A percentile compares a stretch with the other conserved stretches of the same genome.
Evolutionary conservation across 2,329 filamentous ascomycete species (phyloP).

Genomic region (Stachybotrys echinatus): DNA sequence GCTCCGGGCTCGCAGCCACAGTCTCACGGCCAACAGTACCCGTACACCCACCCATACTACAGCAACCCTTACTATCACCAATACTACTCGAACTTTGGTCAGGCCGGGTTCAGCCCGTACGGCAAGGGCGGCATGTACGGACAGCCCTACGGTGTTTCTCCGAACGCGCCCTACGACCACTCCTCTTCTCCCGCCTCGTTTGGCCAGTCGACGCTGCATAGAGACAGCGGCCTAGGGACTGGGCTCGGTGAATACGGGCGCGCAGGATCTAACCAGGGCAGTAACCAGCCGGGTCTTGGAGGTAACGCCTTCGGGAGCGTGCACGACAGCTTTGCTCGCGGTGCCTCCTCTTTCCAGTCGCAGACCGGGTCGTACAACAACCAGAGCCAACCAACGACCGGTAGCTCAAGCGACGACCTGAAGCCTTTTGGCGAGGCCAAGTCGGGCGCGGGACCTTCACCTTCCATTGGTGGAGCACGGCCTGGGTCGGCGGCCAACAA

Average conservation of each 20-base stretch:
- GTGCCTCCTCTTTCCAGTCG: constrained; percentile 48
- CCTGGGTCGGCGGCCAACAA: constrained; percentile 55
- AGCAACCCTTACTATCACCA: constrained; percentile 58
- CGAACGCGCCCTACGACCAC: constrained; percentile 53
- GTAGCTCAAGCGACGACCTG: constrained; percentile 44
- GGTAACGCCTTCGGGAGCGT: constrained; percentile 46
- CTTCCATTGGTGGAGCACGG: constrained; percentile 49
- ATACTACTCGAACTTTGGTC: constrained; percentile 52
- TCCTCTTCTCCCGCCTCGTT: constrained; percentile 50
- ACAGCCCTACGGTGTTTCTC: constrained; percentile 52
- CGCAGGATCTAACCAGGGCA: constrained; percentile 42
- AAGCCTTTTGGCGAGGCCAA: constrained; percentile 56
- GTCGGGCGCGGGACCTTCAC: constrained; percentile 48
- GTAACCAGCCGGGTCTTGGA: constrained; percentile 43
- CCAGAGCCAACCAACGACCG: constrained; percentile 39
- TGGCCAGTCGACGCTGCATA: constrained; percentile 47
- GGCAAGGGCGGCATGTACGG: constrained; percentile 50
- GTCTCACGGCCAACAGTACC: constrained; percentile 43
- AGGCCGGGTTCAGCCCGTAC: constrained; percentile 49
- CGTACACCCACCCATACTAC: constrained; percentile 54
- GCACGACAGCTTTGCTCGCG: constrained; percentile 51
- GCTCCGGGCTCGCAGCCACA: constrained; percentile 39
- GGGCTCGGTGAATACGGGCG: constrained; percentile 52
- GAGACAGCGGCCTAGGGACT: constrained; percentile 43
- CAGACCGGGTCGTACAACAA: constrained; percentile 50